These are phyloP conservation scores for Rhizomucor miehei DNA, from an alignment of 371 early-diverging fungal genomes.

Conservation along the genomic window DNA sequence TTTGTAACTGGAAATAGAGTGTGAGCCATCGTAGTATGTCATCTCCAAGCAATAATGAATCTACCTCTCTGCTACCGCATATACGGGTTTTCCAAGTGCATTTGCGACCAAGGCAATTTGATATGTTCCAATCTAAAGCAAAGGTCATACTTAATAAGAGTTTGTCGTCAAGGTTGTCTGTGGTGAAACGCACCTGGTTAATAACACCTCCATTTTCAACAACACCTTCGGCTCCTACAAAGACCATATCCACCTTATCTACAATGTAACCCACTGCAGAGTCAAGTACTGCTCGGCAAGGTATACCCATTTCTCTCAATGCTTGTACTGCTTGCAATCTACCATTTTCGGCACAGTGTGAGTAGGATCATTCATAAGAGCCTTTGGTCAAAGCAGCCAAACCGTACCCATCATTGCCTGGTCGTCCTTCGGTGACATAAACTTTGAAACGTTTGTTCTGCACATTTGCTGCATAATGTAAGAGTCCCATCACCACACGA, in stretches of 20 bases:
- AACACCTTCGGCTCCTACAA: constrained; percentile 97
- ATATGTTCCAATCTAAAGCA: constrained; percentile 75
- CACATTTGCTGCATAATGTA: constrained; percentile 72
- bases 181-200: constrained; percentile 63
- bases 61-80: constrained; percentile 92
- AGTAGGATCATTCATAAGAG: no score
- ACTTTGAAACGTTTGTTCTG: constrained; percentile 85
- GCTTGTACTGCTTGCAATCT: constrained; percentile 75
- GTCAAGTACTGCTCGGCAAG: constrained; percentile 87
- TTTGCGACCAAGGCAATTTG: constrained; percentile 94
- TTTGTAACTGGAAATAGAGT: constrained; percentile 72
- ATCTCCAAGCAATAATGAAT: background rate
- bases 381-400: no score
- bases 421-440: constrained; percentile 83
- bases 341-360: no score
- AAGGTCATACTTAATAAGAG: no score
- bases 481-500: constrained; percentile 84
- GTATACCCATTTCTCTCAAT: constrained; percentile 76
- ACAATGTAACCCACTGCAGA: constrained; percentile 93
- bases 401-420: constrained; percentile 76
- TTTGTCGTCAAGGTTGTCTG: no score
- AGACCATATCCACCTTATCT: constrained; percentile 90
- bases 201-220: constrained; percentile 97
- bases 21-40: background rate
- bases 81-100: constrained; percentile 91